Base-by-base conservation (phyloP, 371 early-diverging fungal genomes). In the Globomyces sp. region DNA sequence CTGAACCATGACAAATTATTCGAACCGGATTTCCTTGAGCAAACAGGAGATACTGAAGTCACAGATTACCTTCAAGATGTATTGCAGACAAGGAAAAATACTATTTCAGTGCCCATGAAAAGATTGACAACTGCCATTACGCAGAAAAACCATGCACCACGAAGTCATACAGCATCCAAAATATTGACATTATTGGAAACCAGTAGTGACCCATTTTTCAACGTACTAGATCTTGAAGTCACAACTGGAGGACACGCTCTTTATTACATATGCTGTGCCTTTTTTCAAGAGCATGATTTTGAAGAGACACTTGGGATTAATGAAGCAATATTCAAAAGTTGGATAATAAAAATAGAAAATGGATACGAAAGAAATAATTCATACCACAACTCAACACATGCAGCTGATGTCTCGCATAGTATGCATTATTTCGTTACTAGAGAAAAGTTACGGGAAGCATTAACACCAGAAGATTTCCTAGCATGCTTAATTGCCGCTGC, bases 371-470 rank as follows among this genome's bases (percentile, higher is more conserved):
- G 57, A 3, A 69, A 63, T 4, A 84, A 84, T 64, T 76, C 80
- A 2, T 84, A 84, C 68, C 84, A 84, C 72, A 83, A 81, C 60
- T 69, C 80, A 13, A 58, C 70, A 40, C 84, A 82, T 58, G 84
- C 84, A 4, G 76, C 81, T 1, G 84, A 84, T 63, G 83, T 83
- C 37, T 58, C 75, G 1, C 75, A 75, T 48, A 63, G 73, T n/a
- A 70, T 78, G 65, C 59, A 78, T 66, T 81, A 71, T 64, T 83
- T 72, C 57, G 34, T 76, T 39, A 71, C 74, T 3, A 60, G 72
- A 41, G 50, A 60, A 4, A 49, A 65, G 3, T 36, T 84, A 2
- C 65, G 67, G 66, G 9, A 10, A 4, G 5, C 50, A 36, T 34
- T 82, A 1, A 67, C 70, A 0, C 37, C 63, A 4, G 76, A 77